A percentile compares a stretch with the other conserved stretches of the same genome.
These are phyloP conservation scores for Kurtzmaniella quercitrusa DNA, from an alignment of 1,139 yeast species.

Conservation along the genomic window DNA sequence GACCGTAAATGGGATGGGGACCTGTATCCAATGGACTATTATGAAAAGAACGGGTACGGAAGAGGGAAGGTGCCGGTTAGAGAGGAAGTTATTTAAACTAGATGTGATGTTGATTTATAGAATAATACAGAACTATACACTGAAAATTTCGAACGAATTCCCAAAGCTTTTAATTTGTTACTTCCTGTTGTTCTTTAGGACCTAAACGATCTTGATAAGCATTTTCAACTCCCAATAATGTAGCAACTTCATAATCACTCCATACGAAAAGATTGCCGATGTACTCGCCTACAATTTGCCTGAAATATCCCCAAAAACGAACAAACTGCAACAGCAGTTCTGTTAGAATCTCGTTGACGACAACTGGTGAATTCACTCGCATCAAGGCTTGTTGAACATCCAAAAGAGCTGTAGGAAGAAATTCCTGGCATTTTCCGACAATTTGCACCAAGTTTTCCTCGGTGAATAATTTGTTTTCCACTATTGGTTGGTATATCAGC, in stretches of 20 bases:
- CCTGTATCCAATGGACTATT: slow-evolving; percentile 94
- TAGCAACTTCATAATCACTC: slow-evolving; percentile 58
- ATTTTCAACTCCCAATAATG: slow-evolving; percentile 59
- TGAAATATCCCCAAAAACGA: slow-evolving; percentile 50
- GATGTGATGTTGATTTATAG: neutral
- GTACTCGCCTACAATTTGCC: slow-evolving; percentile 35
- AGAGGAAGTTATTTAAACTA: neutral
- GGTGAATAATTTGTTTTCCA: slow-evolving; percentile 59
- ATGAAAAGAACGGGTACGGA: slow-evolving; percentile 87
- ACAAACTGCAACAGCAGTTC: slow-evolving; percentile 47
- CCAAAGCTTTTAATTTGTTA: slow-evolving; percentile 6
- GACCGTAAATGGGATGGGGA: slow-evolving; percentile 65
- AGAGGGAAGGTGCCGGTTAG: slow-evolving; percentile 68
- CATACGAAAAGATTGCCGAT: slow-evolving; percentile 43
- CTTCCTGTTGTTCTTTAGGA: neutral
- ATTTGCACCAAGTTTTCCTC: slow-evolving; percentile 36
- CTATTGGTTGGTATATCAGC: slow-evolving; percentile 57
- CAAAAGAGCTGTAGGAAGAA: slow-evolving; percentile 59
- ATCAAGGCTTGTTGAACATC: slow-evolving; percentile 55
- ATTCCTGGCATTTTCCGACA: slow-evolving; percentile 42
- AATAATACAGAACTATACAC: neutral
- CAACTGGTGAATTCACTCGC: slow-evolving; percentile 59
- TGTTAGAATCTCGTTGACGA: slow-evolving; percentile 52
- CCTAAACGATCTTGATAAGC: neutral
- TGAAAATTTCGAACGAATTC: neutral